Conservation (phyloP, 1,139 yeast genomes). For the Scheffersomyces lignicola region DNA sequence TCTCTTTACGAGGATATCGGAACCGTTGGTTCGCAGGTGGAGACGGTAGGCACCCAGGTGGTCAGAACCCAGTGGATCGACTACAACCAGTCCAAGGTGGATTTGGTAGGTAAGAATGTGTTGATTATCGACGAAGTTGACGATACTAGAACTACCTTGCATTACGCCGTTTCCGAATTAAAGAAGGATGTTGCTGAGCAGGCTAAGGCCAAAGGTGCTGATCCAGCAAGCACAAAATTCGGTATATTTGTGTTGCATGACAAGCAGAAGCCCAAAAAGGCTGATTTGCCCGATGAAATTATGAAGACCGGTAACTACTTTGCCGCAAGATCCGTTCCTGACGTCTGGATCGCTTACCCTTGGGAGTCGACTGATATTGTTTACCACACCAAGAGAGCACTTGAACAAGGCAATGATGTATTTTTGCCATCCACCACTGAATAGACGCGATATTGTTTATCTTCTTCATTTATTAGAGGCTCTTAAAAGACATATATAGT, state of each 20-base stretch:
- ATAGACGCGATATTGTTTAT: background rate
- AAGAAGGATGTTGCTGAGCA: slow-evolving; percentile 74
- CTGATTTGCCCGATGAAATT: slow-evolving; percentile 67
- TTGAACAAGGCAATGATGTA: slow-evolving; percentile 65
- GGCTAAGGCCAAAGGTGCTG: slow-evolving; percentile 50
- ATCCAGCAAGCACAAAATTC: slow-evolving; percentile 64
- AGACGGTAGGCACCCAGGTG: slow-evolving; percentile 78
- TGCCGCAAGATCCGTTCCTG: slow-evolving; percentile 90
- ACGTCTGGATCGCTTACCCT: slow-evolving; percentile 96
- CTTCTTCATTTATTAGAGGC: slow-evolving; percentile 1
- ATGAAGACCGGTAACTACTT: slow-evolving; percentile 70
- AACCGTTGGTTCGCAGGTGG: slow-evolving; percentile 57
- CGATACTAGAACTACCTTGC: slow-evolving; percentile 92
- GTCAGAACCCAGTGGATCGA: slow-evolving; percentile 96
- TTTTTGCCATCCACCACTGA: slow-evolving; percentile 40
- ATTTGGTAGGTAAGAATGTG: slow-evolving; percentile 76
- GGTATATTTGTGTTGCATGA: slow-evolving; percentile 92
- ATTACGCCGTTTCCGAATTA: slow-evolving; percentile 85
- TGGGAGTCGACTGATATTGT: slow-evolving; percentile 96
- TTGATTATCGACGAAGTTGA: slow-evolving; percentile 93
- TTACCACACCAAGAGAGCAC: slow-evolving; percentile 77
- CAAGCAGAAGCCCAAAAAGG: slow-evolving; percentile 85
- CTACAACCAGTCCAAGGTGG: slow-evolving; percentile 63
- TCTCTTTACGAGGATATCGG: slow-evolving; percentile 85
- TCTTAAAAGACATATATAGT: too few relatives aligned